Percentiles rank a stretch among this genome's conserved stretches.
phyloP scores from a whole-genome alignment of 2,329 filamentous ascomycete species.

The Colletotrichum sp. region DNA sequence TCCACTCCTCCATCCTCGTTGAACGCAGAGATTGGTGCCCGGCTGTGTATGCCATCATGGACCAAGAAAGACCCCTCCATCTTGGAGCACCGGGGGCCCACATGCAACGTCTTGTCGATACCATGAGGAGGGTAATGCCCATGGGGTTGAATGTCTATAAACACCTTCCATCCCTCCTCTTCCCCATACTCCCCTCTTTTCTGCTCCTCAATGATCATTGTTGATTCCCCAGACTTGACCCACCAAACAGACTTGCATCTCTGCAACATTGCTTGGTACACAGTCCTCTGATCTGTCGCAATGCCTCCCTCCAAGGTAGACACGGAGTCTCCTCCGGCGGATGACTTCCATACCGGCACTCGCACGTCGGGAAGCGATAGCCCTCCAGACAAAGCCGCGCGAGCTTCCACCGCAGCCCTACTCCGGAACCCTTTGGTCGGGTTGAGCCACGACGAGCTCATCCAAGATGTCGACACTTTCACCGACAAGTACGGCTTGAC shows the following conservation, averaged over 20 bases:
- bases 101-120: neutral
- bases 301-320: conserved; percentile 12
- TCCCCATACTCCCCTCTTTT: neutral
- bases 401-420: conserved; percentile 28
- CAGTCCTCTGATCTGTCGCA: neutral
- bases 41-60: neutral
- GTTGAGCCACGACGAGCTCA: conserved; percentile 30
- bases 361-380: neutral
- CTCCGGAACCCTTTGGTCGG: conserved; percentile 35
- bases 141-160: neutral
- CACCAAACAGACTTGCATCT: neutral
- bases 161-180: neutral
- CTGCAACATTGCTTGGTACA: neutral
- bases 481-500: conserved; percentile 36
- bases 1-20: conserved; percentile 11
- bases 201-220: neutral
- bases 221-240: neutral
- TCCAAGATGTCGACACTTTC: conserved; percentile 41
- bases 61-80: neutral
- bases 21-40: neutral
- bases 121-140: neutral
- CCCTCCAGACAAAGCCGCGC: neutral
- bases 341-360: neutral
- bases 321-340: conserved; percentile 1
- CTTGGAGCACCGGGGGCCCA: neutral